Percentiles rank a stretch among this genome's conserved stretches.
Evolutionary conservation across 495 filamentous ascomycete species (phyloP).

Genomic region (Hypoxylon perforatum): DNA sequence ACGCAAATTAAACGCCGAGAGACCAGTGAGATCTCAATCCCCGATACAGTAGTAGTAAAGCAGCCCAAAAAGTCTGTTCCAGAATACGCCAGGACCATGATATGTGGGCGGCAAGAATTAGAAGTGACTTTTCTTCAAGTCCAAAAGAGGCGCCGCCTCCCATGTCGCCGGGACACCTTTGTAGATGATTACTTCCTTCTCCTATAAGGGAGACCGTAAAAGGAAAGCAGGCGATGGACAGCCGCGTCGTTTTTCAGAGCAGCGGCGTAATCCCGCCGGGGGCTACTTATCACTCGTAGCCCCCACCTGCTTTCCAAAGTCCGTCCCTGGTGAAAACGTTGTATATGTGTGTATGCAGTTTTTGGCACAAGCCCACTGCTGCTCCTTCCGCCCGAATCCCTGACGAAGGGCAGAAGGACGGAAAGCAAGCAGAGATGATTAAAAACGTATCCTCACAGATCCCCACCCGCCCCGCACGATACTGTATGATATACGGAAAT

Average conservation of each 20-base stretch:
- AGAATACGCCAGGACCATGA: constrained; percentile 18
- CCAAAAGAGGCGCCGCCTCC: constrained; percentile 25
- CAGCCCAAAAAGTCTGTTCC: constrained; percentile 15
- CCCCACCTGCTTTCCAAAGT: not conserved
- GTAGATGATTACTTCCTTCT: not conserved
- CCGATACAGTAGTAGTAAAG: constrained; percentile 12
- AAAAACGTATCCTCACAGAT: constrained; percentile 39
- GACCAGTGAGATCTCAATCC: constrained; percentile 1
- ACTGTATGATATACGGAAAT: constrained; percentile 1
- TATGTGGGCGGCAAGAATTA: constrained; percentile 1
- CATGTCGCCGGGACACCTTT: constrained; percentile 12
- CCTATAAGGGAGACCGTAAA: constrained; percentile 7
- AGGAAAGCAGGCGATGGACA: constrained; percentile 1
- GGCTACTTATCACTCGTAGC: not conserved
- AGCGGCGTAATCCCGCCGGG: not conserved
- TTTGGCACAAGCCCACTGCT: constrained; percentile 8
- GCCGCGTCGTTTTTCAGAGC: constrained; percentile 19
- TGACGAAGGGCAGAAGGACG: not conserved
- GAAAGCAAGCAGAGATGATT: not conserved
- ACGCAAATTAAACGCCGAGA: constrained; percentile 20
- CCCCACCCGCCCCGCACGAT: constrained; percentile 17
- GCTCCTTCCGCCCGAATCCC: not conserved
- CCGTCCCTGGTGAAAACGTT: constrained; percentile 14
- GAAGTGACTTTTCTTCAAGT: not conserved
- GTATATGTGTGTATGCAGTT: constrained; percentile 3